These are phyloP conservation scores for Castanospermum australe DNA, from an alignment of 306 rosid species.

Conservation along the genomic window DNA sequence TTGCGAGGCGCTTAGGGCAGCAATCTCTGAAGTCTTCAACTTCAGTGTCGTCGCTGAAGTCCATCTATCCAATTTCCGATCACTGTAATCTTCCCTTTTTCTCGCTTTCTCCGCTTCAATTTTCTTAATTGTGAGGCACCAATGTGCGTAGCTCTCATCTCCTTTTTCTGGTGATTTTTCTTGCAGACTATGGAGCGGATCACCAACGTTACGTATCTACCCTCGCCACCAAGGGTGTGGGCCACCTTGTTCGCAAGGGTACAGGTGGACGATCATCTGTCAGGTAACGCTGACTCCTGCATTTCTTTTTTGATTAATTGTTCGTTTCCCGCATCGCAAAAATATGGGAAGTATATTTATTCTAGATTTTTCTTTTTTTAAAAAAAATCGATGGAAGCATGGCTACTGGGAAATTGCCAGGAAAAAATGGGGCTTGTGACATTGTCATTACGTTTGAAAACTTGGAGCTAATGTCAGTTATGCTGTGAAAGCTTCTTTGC, in stretches of 20 bases:
- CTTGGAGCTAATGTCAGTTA: no score
- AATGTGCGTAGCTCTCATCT: constrained; percentile 9
- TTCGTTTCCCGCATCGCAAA: not conserved
- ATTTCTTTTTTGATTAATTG: not conserved
- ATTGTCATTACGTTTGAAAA: no score
- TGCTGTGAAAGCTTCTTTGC: no score
- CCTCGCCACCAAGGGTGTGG: constrained; percentile 74
- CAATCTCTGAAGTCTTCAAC: constrained; percentile 48
- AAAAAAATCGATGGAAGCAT: no score
- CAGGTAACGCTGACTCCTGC: constrained; percentile 46
- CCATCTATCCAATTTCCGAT: constrained; percentile 59
- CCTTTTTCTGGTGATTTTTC: not conserved
- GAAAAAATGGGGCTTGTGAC: no score
- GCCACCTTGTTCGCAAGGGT: constrained; percentile 94
- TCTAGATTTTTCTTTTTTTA: not conserved
- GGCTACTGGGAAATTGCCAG: no score
- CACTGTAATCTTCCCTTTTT: constrained; percentile 43
- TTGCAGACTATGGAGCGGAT: constrained; percentile 66
- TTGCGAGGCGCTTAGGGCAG: constrained; percentile 71
- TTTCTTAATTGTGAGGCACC: not conserved
- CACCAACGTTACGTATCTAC: constrained; percentile 66
- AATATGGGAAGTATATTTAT: not conserved
- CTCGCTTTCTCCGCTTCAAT: not conserved
- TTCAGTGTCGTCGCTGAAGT: constrained; percentile 47
- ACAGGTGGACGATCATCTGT: constrained; percentile 99